Evolutionary conservation across 2,329 filamentous ascomycete genomes (phyloP).

Genomic region (Scopulariopsis brevicaulis): DNA sequence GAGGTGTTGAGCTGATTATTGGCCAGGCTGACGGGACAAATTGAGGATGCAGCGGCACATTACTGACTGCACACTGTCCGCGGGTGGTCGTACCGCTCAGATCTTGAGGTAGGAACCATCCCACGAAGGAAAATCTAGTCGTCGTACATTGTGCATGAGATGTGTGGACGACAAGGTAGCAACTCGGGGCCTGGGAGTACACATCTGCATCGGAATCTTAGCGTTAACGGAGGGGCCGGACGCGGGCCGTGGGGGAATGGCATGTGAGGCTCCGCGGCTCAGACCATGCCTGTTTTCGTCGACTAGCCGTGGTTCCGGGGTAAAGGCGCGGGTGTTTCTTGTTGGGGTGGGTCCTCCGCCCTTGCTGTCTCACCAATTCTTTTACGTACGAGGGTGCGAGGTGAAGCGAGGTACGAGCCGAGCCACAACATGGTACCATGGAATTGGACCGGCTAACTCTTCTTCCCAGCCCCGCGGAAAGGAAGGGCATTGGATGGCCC

Average conservation of each 20-base stretch:
- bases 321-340: neutral
- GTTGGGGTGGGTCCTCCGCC: neutral
- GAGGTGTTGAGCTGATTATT: too few species aligned
- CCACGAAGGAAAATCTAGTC: neutral
- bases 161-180: neutral
- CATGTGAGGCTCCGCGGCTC: neutral
- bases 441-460: neutral
- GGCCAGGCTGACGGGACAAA: too few species aligned
- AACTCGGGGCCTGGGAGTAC: neutral
- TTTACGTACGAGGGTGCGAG: neutral
- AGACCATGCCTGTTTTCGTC: neutral
- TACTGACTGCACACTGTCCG: neutral
- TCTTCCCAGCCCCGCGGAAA: neutral
- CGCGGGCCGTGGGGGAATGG: neutral
- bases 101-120: neutral
- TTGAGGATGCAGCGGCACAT: neutral
- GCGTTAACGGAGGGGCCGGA: neutral
- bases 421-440: neutral
- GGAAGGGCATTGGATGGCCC: too few species aligned
- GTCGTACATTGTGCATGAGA: neutral
- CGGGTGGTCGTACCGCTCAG: neutral
- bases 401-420: neutral
- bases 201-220: neutral
- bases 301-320: neutral
- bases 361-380: neutral